These are phyloP conservation scores for Yarrowia bubula DNA, from an alignment of 805 yeast species.

Conservation along the genomic window DNA sequence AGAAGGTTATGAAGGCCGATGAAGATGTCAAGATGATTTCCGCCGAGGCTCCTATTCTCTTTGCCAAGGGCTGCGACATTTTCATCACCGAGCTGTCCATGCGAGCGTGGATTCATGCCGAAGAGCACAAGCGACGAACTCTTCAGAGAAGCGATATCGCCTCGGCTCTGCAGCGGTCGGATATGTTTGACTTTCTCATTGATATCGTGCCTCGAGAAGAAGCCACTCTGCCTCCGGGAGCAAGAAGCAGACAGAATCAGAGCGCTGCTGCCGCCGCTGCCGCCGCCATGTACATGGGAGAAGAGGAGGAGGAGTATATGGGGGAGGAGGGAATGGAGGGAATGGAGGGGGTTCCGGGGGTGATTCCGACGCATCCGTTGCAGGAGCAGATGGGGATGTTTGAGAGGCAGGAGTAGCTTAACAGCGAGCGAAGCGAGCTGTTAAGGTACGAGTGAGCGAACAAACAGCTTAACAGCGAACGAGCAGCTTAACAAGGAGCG, in stretches of 20 bases:
- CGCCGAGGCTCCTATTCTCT: conserved; percentile 96
- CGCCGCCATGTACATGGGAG: conserved; percentile 19
- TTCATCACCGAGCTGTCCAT: conserved; percentile 95
- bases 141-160: conserved; percentile 93
- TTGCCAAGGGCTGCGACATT: conserved; percentile 97
- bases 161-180: conserved; percentile 88
- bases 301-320: conserved; percentile 19
- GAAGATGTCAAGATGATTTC: conserved; percentile 96
- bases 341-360: conserved; percentile 1
- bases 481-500: background rate
- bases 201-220: conserved; percentile 94
- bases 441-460: too few relatives aligned
- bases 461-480: background rate
- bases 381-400: conserved; percentile 26
- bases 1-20: conserved; percentile 97
- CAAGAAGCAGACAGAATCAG: conserved; percentile 10
- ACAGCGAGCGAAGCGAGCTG: background rate
- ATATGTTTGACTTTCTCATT: conserved; percentile 95
- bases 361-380: conserved; percentile 12
- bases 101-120: conserved; percentile 99
- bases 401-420: background rate
- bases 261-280: conserved; percentile 14
- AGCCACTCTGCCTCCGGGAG: conserved; percentile 40
- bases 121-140: conserved; percentile 91
- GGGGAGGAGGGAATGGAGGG: conserved; percentile 8